Evolutionary conservation across 257 asterid species (phyloP), one percentile per base, ranked within the genome.

Genomic region (Voacanga thouarsii): DNA sequence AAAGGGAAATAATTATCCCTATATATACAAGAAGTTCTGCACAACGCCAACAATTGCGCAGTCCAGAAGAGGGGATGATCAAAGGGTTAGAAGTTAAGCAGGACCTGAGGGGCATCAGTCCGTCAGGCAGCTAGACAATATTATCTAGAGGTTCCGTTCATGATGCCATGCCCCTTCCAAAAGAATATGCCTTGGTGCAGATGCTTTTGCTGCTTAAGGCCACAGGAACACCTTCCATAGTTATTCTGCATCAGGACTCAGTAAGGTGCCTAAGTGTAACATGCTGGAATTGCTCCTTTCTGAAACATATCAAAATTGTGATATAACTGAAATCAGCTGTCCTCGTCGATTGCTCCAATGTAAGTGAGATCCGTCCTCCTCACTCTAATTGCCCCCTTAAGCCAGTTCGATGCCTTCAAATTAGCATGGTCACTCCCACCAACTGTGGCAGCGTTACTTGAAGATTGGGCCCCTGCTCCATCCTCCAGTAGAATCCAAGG

Each of bases 401-500:
- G 96, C 90, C 84, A 89, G 82, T 72, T 88, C 23, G 92, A 84
- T 2, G 97, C 98, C 87, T 89, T 94, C 81, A 89, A 83, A 82
- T 91, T 90, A 71, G 92, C 79, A 78, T 87, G 88, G 61, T 90
- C 95, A 45, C 89, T 82, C 75, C 89, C 88, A 33, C 89, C 83
- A 7, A 79, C 81, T 49, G 80, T 82, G 5, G 90, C 79, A 33
- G 92, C 87, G 82, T 74, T 86, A 83, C 86, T 85, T 3, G 91
- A 86, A 59, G 92, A 86, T 76, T 84, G 97, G 73, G 89, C 86
- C 30, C 96, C 96, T 2, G 98, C 90, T 72, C 99, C 99, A 30
- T 95, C 99, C 82, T 95, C 99, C 89, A 95, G 87, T 59, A 92
- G 87, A 81, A 90, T 90, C 99, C 99, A 93, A 30, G 88, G 92